phyloP scores from a whole-genome alignment of 345 rosid species.

The Citrus australasica region DNA sequence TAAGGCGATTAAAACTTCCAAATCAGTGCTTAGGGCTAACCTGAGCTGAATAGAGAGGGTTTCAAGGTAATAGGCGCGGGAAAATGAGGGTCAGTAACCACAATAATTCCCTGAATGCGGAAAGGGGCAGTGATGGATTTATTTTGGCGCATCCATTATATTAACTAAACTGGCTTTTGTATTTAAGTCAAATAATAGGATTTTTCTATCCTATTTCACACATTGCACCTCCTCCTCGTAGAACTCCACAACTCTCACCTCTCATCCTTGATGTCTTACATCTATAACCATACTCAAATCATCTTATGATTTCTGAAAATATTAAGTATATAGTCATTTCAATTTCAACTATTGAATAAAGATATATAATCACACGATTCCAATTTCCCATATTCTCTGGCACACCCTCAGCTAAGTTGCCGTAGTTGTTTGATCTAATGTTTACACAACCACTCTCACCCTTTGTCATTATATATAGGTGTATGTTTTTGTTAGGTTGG shows the following conservation, averaged over 20 bases:
- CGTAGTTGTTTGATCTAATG: not conserved
- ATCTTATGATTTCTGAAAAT: not conserved
- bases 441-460: not conserved
- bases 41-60: not conserved
- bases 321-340: not conserved
- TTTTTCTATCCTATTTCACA: not conserved
- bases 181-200: not conserved
- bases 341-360: not conserved
- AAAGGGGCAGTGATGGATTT: not conserved
- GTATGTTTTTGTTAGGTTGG: not conserved
- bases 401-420: not conserved
- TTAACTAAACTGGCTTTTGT: not conserved
- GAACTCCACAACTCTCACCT: not conserved
- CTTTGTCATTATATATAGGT: not conserved
- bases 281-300: not conserved
- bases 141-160: not conserved
- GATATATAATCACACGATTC: not conserved
- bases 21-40: not conserved
- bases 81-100: not conserved
- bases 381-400: not conserved
- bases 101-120: not conserved
- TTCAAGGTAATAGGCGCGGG: not conserved
- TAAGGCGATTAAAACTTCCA: not conserved
- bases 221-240: not conserved
- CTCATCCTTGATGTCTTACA: not conserved